These are phyloP conservation scores for Centella asiatica DNA, from an alignment of 129 eudicot species.

Conservation along the genomic window DNA sequence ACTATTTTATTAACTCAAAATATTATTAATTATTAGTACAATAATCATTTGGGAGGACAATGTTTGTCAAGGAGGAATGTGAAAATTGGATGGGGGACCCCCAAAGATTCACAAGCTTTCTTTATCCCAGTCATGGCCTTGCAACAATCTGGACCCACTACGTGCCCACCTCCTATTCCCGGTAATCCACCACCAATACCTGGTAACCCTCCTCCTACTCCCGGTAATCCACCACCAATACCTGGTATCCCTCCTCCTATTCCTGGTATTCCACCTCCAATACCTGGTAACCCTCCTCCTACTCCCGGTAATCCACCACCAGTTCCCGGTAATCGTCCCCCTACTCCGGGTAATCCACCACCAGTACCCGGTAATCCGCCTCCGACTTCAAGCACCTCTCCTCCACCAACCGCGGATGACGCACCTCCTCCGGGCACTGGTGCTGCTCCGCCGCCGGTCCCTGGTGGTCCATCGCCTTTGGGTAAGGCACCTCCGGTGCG, in stretches of 20 bases:
- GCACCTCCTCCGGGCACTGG: not conserved
- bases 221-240: not conserved
- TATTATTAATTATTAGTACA: too few species aligned
- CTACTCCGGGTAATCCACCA: not conserved
- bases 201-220: not conserved
- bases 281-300: not conserved
- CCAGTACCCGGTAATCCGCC: not conserved
- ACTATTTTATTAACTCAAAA: too few species aligned
- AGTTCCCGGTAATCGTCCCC: not conserved
- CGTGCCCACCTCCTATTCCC: not conserved
- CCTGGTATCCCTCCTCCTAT: conserved; percentile 6
- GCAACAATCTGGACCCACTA: not conserved
- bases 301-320: not conserved
- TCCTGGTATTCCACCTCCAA: not conserved
- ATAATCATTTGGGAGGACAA: not conserved
- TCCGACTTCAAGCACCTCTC: not conserved
- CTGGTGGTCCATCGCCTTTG: too few species aligned
- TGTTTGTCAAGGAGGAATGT: not conserved
- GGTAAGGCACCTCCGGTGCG: too few species aligned
- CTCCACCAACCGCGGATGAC: not conserved
- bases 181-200: not conserved
- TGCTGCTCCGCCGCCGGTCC: too few species aligned
- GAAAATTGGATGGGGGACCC: not conserved
- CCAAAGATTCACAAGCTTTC: not conserved
- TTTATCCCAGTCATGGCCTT: not conserved